A percentile compares a stretch with the other conserved stretches of the same genome.
Evolutionary conservation across 2,329 filamentous ascomycete genomes (phyloP).

Genomic region (Rhinocladiella mackenziei): DNA sequence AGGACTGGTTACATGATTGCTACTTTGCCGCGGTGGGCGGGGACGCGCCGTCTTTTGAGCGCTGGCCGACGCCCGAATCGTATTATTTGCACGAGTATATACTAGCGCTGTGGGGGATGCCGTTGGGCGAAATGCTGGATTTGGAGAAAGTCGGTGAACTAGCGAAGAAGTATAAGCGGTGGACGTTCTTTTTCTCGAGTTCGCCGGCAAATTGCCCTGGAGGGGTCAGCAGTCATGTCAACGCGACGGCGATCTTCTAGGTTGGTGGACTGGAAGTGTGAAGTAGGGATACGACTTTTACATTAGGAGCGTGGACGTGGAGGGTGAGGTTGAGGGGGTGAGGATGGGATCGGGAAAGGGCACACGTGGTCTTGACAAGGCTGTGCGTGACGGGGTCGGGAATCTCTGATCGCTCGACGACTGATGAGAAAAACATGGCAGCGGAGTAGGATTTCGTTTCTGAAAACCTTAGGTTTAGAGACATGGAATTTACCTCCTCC

Average conservation of each 20-base stretch:
- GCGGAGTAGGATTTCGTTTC: no score
- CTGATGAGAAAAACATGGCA: no score
- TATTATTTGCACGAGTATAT: constrained; percentile 41
- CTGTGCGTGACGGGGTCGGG: no score
- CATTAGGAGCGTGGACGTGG: no score
- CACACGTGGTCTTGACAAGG: no score
- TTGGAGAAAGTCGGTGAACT: constrained; percentile 37
- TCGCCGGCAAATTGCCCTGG: constrained; percentile 41
- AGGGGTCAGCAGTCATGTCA: constrained; percentile 43
- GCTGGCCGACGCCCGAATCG: constrained; percentile 49
- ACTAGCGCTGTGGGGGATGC: constrained; percentile 44
- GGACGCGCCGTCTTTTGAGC: constrained; percentile 62
- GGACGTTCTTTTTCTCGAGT: constrained; percentile 43
- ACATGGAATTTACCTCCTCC: no score
- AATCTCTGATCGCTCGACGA: no score
- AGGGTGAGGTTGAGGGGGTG: no score
- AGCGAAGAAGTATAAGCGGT: constrained; percentile 38
- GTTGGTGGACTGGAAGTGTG: background rate
- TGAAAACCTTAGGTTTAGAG: no score
- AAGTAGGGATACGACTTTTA: background rate
- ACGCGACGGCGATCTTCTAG: constrained; percentile 43
- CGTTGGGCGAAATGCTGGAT: constrained; percentile 46
- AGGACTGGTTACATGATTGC: constrained; percentile 65
- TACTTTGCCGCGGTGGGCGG: constrained; percentile 64
- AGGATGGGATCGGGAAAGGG: no score